Conservation (phyloP, 2,329 filamentous ascomycete genomes). For the Aspergillus terreus region DNA sequence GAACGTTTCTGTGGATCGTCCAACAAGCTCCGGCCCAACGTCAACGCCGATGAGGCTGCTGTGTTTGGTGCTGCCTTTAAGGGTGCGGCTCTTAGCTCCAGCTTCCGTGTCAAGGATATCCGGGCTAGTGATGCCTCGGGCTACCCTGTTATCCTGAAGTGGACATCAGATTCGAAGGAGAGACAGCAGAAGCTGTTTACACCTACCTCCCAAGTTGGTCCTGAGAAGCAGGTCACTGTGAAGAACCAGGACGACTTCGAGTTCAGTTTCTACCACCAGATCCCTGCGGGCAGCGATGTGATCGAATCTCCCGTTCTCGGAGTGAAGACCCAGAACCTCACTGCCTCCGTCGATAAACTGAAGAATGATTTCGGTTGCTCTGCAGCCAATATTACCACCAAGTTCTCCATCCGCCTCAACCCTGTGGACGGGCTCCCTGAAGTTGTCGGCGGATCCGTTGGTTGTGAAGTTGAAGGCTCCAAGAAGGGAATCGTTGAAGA, state of each 20-base stretch:
- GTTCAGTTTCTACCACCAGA: constrained; percentile 73
- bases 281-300: constrained; percentile 44
- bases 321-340: constrained; percentile 79
- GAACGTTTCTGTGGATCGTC: constrained; percentile 68
- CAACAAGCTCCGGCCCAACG: constrained; percentile 83
- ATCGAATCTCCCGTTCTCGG: constrained; percentile 60
- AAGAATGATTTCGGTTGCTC: constrained; percentile 76
- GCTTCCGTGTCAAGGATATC: constrained; percentile 98
- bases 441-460: constrained; percentile 69
- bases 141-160: constrained; percentile 73
- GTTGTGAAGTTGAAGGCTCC: constrained; percentile 76
- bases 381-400: constrained; percentile 72
- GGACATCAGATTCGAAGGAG: constrained; percentile 66
- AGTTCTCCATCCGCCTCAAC: constrained; percentile 70
- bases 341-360: constrained; percentile 72
- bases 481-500: constrained; percentile 85
- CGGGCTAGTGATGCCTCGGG: constrained; percentile 70
- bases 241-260: constrained; percentile 78
- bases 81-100: constrained; percentile 85
- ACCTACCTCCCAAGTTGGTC: constrained; percentile 69
- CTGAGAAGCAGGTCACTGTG: constrained; percentile 79
- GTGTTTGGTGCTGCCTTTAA: constrained; percentile 96
- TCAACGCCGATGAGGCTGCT: constrained; percentile 94
- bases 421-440: constrained; percentile 75
- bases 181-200: constrained; percentile 81